These are phyloP conservation scores for Globisporangium carolinianum DNA, from an alignment of 352 stramenopile genomes.

Conservation along the genomic window DNA sequence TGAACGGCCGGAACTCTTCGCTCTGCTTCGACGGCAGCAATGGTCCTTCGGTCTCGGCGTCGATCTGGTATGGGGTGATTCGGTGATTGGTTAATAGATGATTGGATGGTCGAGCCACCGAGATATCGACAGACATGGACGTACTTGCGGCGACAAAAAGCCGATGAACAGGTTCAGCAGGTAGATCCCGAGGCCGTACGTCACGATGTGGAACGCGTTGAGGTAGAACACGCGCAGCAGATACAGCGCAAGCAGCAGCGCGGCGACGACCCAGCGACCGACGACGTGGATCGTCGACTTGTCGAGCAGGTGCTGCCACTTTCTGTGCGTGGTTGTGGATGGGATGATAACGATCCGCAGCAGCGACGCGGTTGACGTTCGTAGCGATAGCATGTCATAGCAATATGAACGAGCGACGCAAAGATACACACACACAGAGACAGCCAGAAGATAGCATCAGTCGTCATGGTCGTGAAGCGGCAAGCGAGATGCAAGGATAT, in stretches of 20 bases:
- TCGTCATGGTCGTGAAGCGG: background rate
- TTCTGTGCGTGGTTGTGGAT: conserved; percentile 33
- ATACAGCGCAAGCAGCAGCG: conserved; percentile 86
- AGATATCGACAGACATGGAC: background rate
- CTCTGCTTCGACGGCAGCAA: conserved; percentile 87
- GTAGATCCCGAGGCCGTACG: conserved; percentile 98
- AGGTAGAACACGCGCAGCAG: conserved; percentile 89
- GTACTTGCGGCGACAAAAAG: conserved; percentile 96
- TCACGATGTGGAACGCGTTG: conserved; percentile 98
- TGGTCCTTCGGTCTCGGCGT: conserved; percentile 83
- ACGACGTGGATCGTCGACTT: conserved; percentile 96
- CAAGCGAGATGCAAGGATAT: background rate
- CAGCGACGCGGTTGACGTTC: too few relatives aligned
- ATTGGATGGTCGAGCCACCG: background rate
- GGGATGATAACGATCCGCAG: background rate
- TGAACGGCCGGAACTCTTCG: conserved; percentile 91
- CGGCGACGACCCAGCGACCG: conserved; percentile 88
- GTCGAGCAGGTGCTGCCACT: conserved; percentile 97
- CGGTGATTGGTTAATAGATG: background rate
- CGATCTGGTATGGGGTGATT: conserved; percentile 35
- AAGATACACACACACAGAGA: conserved; percentile 1
- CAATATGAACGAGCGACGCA: background rate
- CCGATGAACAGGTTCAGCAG: conserved; percentile 99
- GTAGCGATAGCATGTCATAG: too few relatives aligned
- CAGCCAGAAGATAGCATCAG: background rate